Evolutionary conservation across 352 stramenopile genomes (phyloP).

Genomic region (Phytophthora citrophthora): DNA sequence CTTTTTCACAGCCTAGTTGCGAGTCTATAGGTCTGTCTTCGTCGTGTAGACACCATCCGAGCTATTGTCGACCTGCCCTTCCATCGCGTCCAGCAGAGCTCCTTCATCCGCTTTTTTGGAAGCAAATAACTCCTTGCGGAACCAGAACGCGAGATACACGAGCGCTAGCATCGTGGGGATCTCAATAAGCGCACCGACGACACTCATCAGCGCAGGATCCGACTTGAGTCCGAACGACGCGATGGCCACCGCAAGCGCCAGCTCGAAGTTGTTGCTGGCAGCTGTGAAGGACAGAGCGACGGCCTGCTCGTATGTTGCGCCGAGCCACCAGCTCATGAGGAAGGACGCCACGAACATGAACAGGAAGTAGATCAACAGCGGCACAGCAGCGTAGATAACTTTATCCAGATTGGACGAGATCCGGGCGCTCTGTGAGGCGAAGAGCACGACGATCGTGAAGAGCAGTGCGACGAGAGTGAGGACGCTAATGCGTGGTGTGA

Average conservation of each 20-base stretch:
- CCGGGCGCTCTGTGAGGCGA: slow-evolving; percentile 63
- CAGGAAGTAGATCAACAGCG: slow-evolving; percentile 65
- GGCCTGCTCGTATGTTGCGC: slow-evolving; percentile 49
- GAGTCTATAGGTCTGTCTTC: slow-evolving; percentile 1
- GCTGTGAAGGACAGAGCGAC: slow-evolving; percentile 67
- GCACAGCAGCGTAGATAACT: slow-evolving; percentile 61
- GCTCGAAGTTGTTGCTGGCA: slow-evolving; percentile 81
- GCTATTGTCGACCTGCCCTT: neutral
- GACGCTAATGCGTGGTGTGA: slow-evolving; percentile 52
- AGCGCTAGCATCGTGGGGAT: slow-evolving; percentile 77
- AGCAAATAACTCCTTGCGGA: slow-evolving; percentile 14
- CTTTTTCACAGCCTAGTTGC: neutral
- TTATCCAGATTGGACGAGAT: slow-evolving; percentile 65
- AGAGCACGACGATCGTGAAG: slow-evolving; percentile 73
- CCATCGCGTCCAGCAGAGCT: slow-evolving; percentile 1
- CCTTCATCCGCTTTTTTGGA: neutral
- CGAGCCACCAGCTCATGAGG: slow-evolving; percentile 36
- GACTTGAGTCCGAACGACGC: slow-evolving; percentile 71
- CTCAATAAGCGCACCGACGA: slow-evolving; percentile 74
- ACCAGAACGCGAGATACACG: slow-evolving; percentile 52
- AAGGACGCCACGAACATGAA: slow-evolving; percentile 64
- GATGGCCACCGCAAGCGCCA: slow-evolving; percentile 71
- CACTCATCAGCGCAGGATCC: slow-evolving; percentile 71
- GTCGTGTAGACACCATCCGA: slow-evolving; percentile 1
- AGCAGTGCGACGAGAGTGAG: slow-evolving; percentile 62